Conservation (phyloP, 306 rosid species). For the Arachis hypogaea region DNA sequence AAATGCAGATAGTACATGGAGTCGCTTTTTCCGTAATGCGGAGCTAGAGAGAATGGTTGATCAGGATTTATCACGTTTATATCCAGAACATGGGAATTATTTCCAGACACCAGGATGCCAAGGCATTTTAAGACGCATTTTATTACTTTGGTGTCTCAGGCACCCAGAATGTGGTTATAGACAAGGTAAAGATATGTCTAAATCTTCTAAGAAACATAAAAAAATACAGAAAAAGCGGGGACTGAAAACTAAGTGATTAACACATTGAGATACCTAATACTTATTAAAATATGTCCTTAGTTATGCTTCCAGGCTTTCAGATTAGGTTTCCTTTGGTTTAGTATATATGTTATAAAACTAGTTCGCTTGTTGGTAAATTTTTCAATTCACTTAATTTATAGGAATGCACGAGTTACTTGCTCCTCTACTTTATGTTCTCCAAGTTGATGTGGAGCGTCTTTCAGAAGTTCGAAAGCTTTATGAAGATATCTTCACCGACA, state of each 20-base stretch:
- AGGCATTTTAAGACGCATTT: constrained; percentile 88
- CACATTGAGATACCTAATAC: constrained; percentile 22
- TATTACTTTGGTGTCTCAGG: constrained; percentile 95
- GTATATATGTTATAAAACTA: constrained; percentile 37
- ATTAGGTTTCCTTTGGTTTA: constrained; percentile 22
- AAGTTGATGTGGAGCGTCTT: constrained; percentile 81
- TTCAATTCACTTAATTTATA: constrained; percentile 38
- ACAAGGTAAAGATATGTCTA: constrained; percentile 65
- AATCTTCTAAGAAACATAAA: neutral
- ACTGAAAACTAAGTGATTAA: neutral
- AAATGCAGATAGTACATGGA: constrained; percentile 92
- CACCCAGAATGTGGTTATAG: constrained; percentile 88
- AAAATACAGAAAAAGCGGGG: constrained; percentile 12
- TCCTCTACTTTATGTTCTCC: constrained; percentile 89
- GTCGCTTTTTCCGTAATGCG: constrained; percentile 92
- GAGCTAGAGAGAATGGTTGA: constrained; percentile 98
- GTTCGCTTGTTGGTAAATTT: constrained; percentile 24
- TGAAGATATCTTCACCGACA: constrained; percentile 88
- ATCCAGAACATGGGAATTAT: constrained; percentile 93
- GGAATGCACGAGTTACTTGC: constrained; percentile 99
- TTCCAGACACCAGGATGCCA: constrained; percentile 97
- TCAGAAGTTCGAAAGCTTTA: constrained; percentile 77
- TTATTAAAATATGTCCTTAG: constrained; percentile 18
- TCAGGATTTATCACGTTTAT: constrained; percentile 92
- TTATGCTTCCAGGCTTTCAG: constrained; percentile 24